Percentiles rank a stretch among this genome's conserved stretches.
phyloP scores from a whole-genome alignment of 176 grass and related monocot species.

The Triticum dicoccoides region DNA sequence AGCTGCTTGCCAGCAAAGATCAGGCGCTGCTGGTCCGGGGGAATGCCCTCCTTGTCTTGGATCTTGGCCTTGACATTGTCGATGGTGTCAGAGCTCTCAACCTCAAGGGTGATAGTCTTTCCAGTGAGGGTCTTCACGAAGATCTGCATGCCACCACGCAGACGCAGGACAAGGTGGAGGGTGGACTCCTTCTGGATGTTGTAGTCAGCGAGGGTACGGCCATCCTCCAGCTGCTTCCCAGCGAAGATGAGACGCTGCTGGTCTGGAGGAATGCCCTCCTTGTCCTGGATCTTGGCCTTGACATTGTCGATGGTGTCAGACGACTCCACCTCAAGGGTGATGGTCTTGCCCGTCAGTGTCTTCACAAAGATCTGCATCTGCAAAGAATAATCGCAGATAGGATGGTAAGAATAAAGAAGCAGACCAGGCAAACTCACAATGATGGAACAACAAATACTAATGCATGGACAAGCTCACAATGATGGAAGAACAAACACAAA shows the following conservation, averaged over 20 bases:
- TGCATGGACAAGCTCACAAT: too few species aligned
- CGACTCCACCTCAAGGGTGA: conserved; percentile 48
- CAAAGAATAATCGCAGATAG: not conserved
- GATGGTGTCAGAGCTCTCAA: conserved; percentile 49
- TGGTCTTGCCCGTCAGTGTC: conserved; percentile 29
- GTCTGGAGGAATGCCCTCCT: conserved; percentile 70
- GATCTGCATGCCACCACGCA: conserved; percentile 67
- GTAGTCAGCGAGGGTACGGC: conserved; percentile 56
- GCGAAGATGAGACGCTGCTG: conserved; percentile 56
- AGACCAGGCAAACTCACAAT: too few species aligned
- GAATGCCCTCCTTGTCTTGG: conserved; percentile 76
- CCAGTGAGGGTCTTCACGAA: conserved; percentile 53
- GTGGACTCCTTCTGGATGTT: conserved; percentile 82
- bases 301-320: conserved; percentile 59
- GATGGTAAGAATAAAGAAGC: not conserved
- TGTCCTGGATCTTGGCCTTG: conserved; percentile 74
- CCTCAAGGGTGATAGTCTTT: conserved; percentile 60
- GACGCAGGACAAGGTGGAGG: conserved; percentile 55
- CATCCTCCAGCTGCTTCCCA: conserved; percentile 68
- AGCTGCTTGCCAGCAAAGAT: conserved; percentile 70
- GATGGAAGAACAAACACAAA: too few species aligned
- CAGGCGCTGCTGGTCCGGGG: conserved; percentile 49
- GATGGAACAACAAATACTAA: too few species aligned
- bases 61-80: conserved; percentile 73
- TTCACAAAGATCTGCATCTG: not conserved